Conservation (phyloP, 2,329 filamentous ascomycete genomes). For the Blastomyces percursus region DNA sequence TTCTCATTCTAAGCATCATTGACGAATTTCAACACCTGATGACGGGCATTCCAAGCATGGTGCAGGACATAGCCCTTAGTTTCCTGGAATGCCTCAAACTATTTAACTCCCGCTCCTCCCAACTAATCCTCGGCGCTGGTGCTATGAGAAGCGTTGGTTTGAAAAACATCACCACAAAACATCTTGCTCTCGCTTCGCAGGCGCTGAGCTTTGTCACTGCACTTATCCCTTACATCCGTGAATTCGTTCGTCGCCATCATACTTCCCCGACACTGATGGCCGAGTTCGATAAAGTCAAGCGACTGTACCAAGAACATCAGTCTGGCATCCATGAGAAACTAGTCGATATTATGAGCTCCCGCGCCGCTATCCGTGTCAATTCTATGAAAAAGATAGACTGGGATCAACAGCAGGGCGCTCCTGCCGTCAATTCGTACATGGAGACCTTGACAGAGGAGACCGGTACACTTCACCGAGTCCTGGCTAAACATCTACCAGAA, state of each 20-base stretch:
- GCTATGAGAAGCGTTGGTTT: slow-evolving; percentile 79
- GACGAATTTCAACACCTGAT: slow-evolving; percentile 74
- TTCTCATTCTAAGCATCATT: slow-evolving; percentile 69
- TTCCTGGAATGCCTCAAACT: slow-evolving; percentile 79
- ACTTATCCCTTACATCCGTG: slow-evolving; percentile 77
- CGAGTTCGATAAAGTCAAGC: slow-evolving; percentile 80
- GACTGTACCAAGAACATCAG: slow-evolving; percentile 79
- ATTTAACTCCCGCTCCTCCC: slow-evolving; percentile 94
- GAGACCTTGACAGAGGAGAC: slow-evolving; percentile 82
- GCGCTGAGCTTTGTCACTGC: slow-evolving; percentile 78
- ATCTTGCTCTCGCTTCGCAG: slow-evolving; percentile 83
- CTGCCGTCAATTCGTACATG: slow-evolving; percentile 59
- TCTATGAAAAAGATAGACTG: slow-evolving; percentile 66
- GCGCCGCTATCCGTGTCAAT: slow-evolving; percentile 62
- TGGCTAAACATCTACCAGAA: slow-evolving; percentile 71
- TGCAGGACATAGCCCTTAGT: slow-evolving; percentile 64
- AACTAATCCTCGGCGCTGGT: slow-evolving; percentile 88
- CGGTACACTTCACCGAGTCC: slow-evolving; percentile 67
- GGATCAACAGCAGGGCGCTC: slow-evolving; percentile 44
- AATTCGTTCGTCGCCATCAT: slow-evolving; percentile 73
- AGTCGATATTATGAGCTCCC: slow-evolving; percentile 79
- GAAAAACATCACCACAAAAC: slow-evolving; percentile 93
- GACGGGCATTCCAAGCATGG: slow-evolving; percentile 78
- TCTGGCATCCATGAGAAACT: slow-evolving; percentile 84
- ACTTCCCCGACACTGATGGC: slow-evolving; percentile 50